Evolutionary conservation across 2,329 filamentous ascomycete species (phyloP), one percentile per base, ranked within the genome.

Genomic region (Shiraia bambusicola): DNA sequence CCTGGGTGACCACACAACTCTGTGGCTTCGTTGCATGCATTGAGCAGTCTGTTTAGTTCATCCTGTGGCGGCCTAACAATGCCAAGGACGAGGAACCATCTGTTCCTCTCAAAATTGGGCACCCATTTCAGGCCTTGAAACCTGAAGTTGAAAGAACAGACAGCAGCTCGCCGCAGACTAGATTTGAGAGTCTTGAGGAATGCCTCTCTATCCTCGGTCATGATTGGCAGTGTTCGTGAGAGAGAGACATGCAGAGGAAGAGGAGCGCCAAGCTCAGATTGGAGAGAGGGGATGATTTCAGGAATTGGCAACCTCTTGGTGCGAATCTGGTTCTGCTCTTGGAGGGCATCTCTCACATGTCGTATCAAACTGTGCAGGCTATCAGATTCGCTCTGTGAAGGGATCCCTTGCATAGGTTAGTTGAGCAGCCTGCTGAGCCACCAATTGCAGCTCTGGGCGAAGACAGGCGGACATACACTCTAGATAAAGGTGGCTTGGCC

Each of bases 401-500:
- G 68, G 42, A 67, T 50, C 68, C 67, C 67, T 70, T 59, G 53
- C 51, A 48, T 44, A 51, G 46, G 59, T 67, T n/a, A n/a, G n/a
- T n/a, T n/a, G n/a, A n/a, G n/a, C 58, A 67, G 62, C 46, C 37
- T 45, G 52, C 31, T 59, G 54, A 30, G 56, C 46, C 13, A 12
- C 28, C 31, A 27, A 28, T n/a, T 30, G 33, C 31, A 34, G 35
- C 31, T 12, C 24, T 13, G 28, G 28, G 27, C 33, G 37, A 36
- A 37, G 32, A 37, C 41, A 49, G n/a, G 74, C n/a, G n/a, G n/a
- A n/a, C 83, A 71, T 76, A 94, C 93, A 98, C 73, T 97, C 92
- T 42, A 95, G 76, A 67, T 95, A 97, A 32, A 97, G 66, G 69
- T 97, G 92, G 25, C 84, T 89, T 1, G 92, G 89, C 93, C 93